A percentile compares a stretch with the other conserved stretches of the same genome.
Evolutionary conservation across 2,329 filamentous ascomycete genomes (phyloP).

Genomic region (Metarhizium rileyi): DNA sequence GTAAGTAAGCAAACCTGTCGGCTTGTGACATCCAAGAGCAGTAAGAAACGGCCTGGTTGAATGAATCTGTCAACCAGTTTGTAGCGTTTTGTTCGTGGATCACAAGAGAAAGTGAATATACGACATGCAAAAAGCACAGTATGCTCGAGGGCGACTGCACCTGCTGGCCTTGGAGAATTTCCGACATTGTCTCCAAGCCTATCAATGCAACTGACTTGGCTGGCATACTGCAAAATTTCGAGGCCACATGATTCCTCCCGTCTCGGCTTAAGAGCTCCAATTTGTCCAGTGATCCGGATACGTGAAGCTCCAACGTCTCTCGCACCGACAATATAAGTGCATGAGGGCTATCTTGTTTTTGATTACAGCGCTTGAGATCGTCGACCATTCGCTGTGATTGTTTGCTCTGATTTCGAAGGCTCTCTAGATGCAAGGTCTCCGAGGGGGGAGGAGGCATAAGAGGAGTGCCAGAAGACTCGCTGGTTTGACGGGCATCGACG

Average conservation of each 20-base stretch:
- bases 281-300: slow-evolving; percentile 32
- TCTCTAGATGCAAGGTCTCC: neutral
- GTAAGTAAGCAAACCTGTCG: slow-evolving; percentile 30
- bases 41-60: slow-evolving; percentile 38
- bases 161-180: slow-evolving; percentile 28
- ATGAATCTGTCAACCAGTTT: slow-evolving; percentile 29
- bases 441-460: neutral
- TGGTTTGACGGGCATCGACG: neutral
- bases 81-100: slow-evolving; percentile 32
- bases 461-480: neutral
- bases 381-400: slow-evolving; percentile 9
- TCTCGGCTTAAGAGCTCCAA: slow-evolving; percentile 25
- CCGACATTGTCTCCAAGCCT: slow-evolving; percentile 32
- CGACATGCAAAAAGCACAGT: slow-evolving; percentile 41
- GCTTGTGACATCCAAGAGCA: slow-evolving; percentile 25
- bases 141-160: slow-evolving; percentile 31
- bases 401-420: slow-evolving; percentile 5
- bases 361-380: slow-evolving; percentile 15
- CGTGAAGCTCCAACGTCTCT: slow-evolving; percentile 36
- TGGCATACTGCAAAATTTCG: slow-evolving; percentile 28
- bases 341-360: slow-evolving; percentile 14
- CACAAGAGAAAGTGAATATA: slow-evolving; percentile 40
- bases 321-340: slow-evolving; percentile 33
- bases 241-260: slow-evolving; percentile 30
- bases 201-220: slow-evolving; percentile 27